phyloP scores from a whole-genome alignment of 2,329 filamentous ascomycete species.

The Didymella lethalis region DNA sequence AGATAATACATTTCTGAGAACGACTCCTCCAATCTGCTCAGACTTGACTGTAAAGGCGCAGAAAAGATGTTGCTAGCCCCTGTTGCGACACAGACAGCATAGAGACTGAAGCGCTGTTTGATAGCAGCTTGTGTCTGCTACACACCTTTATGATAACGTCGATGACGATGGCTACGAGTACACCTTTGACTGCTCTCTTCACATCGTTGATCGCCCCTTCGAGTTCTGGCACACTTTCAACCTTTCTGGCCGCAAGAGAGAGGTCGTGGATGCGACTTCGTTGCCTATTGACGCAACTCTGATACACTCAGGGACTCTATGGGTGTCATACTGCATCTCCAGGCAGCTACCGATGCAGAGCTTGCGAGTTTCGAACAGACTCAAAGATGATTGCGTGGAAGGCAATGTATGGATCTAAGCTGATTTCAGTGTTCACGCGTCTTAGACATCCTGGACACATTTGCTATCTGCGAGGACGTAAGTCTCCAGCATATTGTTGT shows the following conservation, averaged over 20 bases:
- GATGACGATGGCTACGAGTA: neutral
- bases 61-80: neutral
- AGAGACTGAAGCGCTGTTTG: neutral
- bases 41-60: neutral
- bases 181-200: neutral
- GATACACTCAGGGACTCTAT: too few relatives aligned
- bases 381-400: neutral
- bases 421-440: neutral
- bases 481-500: neutral
- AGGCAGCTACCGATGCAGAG: neutral
- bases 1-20: neutral
- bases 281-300: neutral
- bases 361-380: neutral
- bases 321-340: neutral
- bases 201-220: too few relatives aligned
- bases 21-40: neutral
- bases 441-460: neutral
- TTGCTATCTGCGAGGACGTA: neutral
- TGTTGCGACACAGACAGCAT: neutral
- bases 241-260: neutral
- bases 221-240: neutral
- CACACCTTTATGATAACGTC: neutral
- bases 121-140: too few relatives aligned
- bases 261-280: neutral
- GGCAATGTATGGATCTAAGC: neutral